phyloP scores from a whole-genome alignment of 2,329 filamentous ascomycete genomes.

The Pyrenochaeta sp. region DNA sequence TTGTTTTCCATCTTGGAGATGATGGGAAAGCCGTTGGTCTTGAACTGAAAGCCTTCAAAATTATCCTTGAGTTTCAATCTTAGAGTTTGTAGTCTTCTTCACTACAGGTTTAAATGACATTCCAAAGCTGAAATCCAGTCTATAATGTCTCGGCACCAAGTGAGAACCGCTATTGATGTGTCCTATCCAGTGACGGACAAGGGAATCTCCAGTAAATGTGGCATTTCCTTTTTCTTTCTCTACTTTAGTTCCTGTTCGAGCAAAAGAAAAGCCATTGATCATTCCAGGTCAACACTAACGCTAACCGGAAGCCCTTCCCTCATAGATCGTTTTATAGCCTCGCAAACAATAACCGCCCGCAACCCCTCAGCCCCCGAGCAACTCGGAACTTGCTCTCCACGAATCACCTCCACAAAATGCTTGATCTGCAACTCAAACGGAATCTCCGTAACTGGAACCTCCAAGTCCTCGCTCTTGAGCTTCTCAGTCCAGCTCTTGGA shows the following conservation, averaged over 20 bases:
- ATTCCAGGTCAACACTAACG: conserved; percentile 29
- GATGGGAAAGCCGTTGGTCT: conserved; percentile 9
- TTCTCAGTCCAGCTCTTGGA: conserved; percentile 54
- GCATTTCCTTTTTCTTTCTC: too few species aligned
- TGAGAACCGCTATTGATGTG: too few species aligned
- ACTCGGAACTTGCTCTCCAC: conserved; percentile 51
- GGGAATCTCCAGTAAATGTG: too few species aligned
- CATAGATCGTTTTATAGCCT: conserved; percentile 59
- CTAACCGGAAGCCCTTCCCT: conserved; percentile 47
- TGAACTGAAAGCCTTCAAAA: conserved; percentile 11
- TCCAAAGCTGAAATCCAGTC: too few species aligned
- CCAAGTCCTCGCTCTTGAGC: conserved; percentile 44
- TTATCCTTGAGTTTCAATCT: conserved; percentile 10
- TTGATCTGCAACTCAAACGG: conserved; percentile 63
- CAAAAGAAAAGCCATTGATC: too few species aligned
- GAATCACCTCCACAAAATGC: conserved; percentile 61
- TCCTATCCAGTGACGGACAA: too few species aligned
- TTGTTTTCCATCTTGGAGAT: conserved; percentile 9
- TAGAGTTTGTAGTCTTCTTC: too few species aligned
- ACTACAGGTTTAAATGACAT: too few species aligned
- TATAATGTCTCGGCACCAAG: too few species aligned
- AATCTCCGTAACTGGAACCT: conserved; percentile 39
- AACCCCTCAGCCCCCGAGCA: conserved; percentile 61
- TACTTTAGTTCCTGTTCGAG: too few species aligned
- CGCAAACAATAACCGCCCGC: conserved; percentile 60